These are phyloP conservation scores for Cupressus sempervirens DNA, from an alignment of 75 land plant species.

Conservation along the genomic window DNA sequence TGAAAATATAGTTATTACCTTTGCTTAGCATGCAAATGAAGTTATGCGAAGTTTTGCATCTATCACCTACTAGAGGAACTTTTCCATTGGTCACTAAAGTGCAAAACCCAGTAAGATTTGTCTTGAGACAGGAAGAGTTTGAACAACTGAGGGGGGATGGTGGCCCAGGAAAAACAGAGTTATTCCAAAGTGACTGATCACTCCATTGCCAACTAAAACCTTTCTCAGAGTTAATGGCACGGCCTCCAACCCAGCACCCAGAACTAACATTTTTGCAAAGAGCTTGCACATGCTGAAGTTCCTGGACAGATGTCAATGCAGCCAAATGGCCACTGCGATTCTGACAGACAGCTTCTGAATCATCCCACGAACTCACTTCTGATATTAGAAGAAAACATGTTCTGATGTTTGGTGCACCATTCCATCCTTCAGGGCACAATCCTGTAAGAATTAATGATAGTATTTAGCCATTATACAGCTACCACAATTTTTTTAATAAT, in stretches of 20 bases:
- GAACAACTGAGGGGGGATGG: conserved; percentile 35
- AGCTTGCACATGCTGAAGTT: conserved; percentile 39
- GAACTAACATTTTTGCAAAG: conserved; percentile 34
- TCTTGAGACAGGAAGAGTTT: conserved; percentile 28
- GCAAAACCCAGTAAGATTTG: conserved; percentile 29
- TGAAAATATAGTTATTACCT: conserved; percentile 36
- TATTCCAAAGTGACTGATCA: conserved; percentile 57
- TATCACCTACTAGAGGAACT: conserved; percentile 38
- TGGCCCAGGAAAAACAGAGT: conserved; percentile 31
- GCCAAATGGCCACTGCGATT: conserved; percentile 61
- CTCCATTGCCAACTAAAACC: conserved; percentile 77
- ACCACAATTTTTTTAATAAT: background rate
- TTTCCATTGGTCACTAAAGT: conserved; percentile 40
- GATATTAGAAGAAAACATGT: conserved; percentile 44
- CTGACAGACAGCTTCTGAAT: conserved; percentile 51
- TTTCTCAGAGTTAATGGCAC: conserved; percentile 23
- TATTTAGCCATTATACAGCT: background rate
- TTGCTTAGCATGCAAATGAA: conserved; percentile 56
- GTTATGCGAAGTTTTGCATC: conserved; percentile 54
- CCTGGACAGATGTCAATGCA: conserved; percentile 43
- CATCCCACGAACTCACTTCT: conserved; percentile 44
- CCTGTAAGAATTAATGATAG: conserved; percentile 24
- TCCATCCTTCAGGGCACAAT: conserved; percentile 73
- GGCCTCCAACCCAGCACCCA: conserved; percentile 91
- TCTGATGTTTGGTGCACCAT: conserved; percentile 32